phyloP scores from a whole-genome alignment of 2,329 filamentous ascomycete species.

The Parafenestella ontariensis region DNA sequence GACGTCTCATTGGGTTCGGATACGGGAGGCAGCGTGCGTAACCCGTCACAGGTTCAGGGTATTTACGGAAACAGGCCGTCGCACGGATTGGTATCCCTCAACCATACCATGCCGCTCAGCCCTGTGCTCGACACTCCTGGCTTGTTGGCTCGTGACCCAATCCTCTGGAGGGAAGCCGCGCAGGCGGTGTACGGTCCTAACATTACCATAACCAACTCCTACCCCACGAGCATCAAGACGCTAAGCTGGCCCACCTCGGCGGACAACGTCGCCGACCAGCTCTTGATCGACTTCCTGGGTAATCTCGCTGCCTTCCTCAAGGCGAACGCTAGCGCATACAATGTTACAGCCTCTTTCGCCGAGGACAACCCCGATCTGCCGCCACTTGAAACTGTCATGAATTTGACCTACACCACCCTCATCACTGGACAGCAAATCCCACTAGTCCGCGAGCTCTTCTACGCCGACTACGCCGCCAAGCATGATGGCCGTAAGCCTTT shows the following conservation, averaged over 20 bases:
- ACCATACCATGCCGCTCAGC: slow-evolving; percentile 58
- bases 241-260: slow-evolving; percentile 51
- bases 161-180: slow-evolving; percentile 53
- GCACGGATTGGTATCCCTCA: slow-evolving; percentile 55
- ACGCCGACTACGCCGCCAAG: slow-evolving; percentile 56
- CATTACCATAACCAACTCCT: slow-evolving; percentile 51
- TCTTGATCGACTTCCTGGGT: slow-evolving; percentile 53
- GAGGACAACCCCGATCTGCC: slow-evolving; percentile 40
- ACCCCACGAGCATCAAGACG: slow-evolving; percentile 53
- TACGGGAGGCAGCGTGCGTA: slow-evolving; percentile 59
- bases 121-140: slow-evolving; percentile 58
- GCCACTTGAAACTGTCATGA: slow-evolving; percentile 49
- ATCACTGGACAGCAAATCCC: slow-evolving; percentile 57
- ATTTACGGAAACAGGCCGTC: slow-evolving; percentile 60
- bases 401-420: slow-evolving; percentile 55
- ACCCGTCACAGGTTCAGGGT: slow-evolving; percentile 57
- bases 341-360: slow-evolving; percentile 48
- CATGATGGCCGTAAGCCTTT: slow-evolving; percentile 57
- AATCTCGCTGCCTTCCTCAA: slow-evolving; percentile 54
- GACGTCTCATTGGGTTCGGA: slow-evolving; percentile 60
- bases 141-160: slow-evolving; percentile 55
- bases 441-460: slow-evolving; percentile 59
- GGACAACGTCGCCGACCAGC: slow-evolving; percentile 42
- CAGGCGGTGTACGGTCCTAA: slow-evolving; percentile 56
- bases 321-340: slow-evolving; percentile 46